phyloP scores from a whole-genome alignment of 495 filamentous ascomycete genomes.

The Entonaema liquescens region DNA sequence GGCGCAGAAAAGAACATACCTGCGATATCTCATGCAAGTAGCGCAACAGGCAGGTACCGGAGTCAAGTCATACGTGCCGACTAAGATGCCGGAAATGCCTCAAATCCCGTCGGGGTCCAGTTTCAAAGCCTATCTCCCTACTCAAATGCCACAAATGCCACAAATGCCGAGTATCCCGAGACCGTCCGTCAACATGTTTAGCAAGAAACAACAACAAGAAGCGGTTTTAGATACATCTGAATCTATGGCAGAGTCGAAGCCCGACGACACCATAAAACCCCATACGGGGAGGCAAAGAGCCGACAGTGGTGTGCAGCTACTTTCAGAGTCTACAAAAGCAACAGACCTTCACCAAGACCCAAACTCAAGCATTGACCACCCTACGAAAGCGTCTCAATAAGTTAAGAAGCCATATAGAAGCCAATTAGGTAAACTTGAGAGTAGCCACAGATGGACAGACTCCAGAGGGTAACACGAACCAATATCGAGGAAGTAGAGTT shows the following conservation, averaged over 20 bases:
- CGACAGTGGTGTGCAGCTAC: constrained; percentile 27
- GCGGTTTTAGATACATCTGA: background rate
- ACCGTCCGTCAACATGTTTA: constrained; percentile 39
- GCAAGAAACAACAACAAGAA: constrained; percentile 27
- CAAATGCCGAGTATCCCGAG: constrained; percentile 41
- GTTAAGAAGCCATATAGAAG: background rate
- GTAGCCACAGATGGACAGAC: background rate
- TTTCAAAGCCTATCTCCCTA: constrained; percentile 44
- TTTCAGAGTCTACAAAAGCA: constrained; percentile 19
- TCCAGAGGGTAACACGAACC: background rate
- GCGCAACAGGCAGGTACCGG: constrained; percentile 54
- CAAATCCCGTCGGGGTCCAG: constrained; percentile 47
- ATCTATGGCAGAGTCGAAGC: background rate
- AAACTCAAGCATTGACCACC: constrained; percentile 1
- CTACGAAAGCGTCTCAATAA: constrained; percentile 14
- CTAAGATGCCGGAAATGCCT: constrained; percentile 53
- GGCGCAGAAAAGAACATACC: constrained; percentile 48
- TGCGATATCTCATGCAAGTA: constrained; percentile 57
- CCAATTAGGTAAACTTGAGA: background rate
- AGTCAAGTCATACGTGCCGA: constrained; percentile 52
- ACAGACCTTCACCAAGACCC: constrained; percentile 21
- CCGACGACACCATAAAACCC: background rate
- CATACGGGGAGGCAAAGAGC: constrained; percentile 13
- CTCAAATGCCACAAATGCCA: constrained; percentile 43
- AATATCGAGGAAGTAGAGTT: background rate